Percentiles rank a stretch among this genome's conserved stretches.
These are phyloP conservation scores for Aspergillus pseudotamarii DNA, from an alignment of 2,329 filamentous ascomycete genomes.

Conservation along the genomic window DNA sequence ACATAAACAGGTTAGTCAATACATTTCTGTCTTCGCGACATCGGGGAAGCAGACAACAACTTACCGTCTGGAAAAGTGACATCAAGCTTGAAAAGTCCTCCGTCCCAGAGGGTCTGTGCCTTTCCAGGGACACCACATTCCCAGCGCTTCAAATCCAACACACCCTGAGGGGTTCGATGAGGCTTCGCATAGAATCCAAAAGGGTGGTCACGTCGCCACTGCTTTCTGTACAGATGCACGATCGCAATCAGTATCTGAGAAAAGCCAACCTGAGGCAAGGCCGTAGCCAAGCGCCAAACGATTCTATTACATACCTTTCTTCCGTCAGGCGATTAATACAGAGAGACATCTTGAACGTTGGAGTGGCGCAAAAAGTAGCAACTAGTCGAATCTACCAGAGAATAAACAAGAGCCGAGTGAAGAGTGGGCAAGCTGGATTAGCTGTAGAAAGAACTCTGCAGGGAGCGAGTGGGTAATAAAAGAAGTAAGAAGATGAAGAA, in stretches of 20 bases:
- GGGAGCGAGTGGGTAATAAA: not conserved
- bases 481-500: no score
- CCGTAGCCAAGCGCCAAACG: not conserved
- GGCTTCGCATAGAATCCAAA: slow-evolving; percentile 97
- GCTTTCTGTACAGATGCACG: slow-evolving; percentile 66
- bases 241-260: slow-evolving; percentile 16
- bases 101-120: slow-evolving; percentile 95
- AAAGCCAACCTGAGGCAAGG: not conserved
- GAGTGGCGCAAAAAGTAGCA: not conserved
- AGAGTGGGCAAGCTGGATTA: not conserved
- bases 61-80: slow-evolving; percentile 91
- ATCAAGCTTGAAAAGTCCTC: slow-evolving; percentile 93
- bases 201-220: slow-evolving; percentile 95
- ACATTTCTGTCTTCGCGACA: not conserved
- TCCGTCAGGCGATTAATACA: slow-evolving; percentile 86
- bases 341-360: slow-evolving; percentile 68
- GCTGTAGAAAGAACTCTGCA: not conserved
- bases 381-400: not conserved
- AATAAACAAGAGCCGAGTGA: not conserved
- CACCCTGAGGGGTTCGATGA: slow-evolving; percentile 73
- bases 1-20: slow-evolving; percentile 21
- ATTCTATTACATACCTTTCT: slow-evolving; percentile 67
- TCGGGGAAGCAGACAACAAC: slow-evolving; percentile 34
- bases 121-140: slow-evolving; percentile 96
- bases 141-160: slow-evolving; percentile 92